These are phyloP conservation scores for Cutaneotrichosporon mucoides DNA, from an alignment of 1,284 basidiomycete species.

Conservation along the genomic window DNA sequence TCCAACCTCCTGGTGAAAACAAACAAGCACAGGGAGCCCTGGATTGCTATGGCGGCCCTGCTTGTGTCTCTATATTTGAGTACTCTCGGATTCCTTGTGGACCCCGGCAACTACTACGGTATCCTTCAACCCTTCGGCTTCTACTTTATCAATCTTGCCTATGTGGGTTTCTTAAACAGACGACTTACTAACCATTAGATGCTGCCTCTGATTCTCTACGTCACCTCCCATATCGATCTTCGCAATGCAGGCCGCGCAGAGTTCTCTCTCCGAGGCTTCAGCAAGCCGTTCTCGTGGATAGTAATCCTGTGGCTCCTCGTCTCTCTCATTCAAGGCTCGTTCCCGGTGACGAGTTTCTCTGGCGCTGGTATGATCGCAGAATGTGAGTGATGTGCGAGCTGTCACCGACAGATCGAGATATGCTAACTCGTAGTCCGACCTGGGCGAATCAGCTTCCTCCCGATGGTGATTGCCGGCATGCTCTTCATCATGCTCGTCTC, in stretches of 20 bases:
- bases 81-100: background rate
- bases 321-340: background rate
- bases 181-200: background rate
- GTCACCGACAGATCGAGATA: background rate
- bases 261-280: background rate
- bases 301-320: background rate
- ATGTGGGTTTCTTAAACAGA: background rate
- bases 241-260: background rate
- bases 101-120: background rate
- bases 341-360: background rate
- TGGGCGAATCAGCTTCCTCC: background rate
- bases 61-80: conserved; percentile 9
- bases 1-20: conserved; percentile 35
- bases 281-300: background rate
- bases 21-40: conserved; percentile 34
- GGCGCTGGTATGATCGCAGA: background rate
- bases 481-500: background rate
- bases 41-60: conserved; percentile 41
- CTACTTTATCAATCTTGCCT: background rate
- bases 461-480: background rate
- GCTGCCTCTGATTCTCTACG: background rate
- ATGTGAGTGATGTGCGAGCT: background rate
- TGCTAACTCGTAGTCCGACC: no score
- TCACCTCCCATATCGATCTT: background rate
- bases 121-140: background rate